Conservation (phyloP, 805 yeast species). For the Pichia membranifaciens region DNA sequence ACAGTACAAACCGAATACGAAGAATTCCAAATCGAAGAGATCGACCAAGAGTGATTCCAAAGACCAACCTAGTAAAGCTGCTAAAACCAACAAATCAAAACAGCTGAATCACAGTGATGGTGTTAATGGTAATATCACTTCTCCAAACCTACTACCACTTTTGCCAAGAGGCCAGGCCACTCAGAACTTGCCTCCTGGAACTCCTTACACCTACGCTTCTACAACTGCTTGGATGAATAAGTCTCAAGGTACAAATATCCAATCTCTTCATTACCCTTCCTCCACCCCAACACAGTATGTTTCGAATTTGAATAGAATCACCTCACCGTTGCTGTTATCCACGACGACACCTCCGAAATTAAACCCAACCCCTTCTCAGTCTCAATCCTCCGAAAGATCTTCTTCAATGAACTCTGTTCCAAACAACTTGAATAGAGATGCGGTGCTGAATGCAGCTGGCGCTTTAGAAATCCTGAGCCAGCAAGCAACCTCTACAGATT, state of each 20-base stretch:
- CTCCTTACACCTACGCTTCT: slow-evolving; percentile 26
- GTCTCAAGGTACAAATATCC: slow-evolving; percentile 32
- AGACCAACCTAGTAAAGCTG: neutral
- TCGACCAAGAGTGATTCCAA: slow-evolving; percentile 3
- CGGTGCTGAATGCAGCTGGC: slow-evolving; percentile 35
- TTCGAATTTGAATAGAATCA: slow-evolving; percentile 54
- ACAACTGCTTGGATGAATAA: slow-evolving; percentile 27
- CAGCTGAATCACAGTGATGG: slow-evolving; percentile 15
- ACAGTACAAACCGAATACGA: slow-evolving; percentile 32
- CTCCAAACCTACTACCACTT: slow-evolving; percentile 38
- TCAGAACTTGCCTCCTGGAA: slow-evolving; percentile 22
- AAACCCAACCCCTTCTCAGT: slow-evolving; percentile 28
- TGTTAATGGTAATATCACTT: slow-evolving; percentile 11
- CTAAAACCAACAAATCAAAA: slow-evolving; percentile 1
- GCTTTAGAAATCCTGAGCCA: slow-evolving; percentile 37
- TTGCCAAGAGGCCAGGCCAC: slow-evolving; percentile 32
- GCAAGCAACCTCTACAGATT: slow-evolving; percentile 21
- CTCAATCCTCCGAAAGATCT: slow-evolving; percentile 33
- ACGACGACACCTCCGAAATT: slow-evolving; percentile 34
- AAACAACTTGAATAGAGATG: slow-evolving; percentile 26
- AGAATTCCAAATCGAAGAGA: slow-evolving; percentile 13
- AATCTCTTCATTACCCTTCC: slow-evolving; percentile 58
- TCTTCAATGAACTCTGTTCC: slow-evolving; percentile 19
- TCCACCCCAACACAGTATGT: slow-evolving; percentile 70
- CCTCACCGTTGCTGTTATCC: slow-evolving; percentile 58